phyloP scores from a whole-genome alignment of 345 rosid genomes.

The Mallotus nudiflorus region DNA sequence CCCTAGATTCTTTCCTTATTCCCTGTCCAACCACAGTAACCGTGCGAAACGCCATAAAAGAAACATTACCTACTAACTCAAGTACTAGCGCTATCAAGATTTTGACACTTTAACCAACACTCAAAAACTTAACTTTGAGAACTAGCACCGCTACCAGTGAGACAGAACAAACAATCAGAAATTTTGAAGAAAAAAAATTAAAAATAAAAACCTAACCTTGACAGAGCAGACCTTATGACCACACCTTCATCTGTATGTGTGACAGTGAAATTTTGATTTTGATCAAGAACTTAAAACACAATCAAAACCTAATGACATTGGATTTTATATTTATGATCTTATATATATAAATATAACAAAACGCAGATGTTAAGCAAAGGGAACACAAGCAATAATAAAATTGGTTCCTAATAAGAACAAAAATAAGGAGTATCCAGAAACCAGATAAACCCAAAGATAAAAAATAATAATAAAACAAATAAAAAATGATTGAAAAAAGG shows the following conservation, averaged over 20 bases:
- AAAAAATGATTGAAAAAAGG: background rate
- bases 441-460: slow-evolving; percentile 21
- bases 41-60: slow-evolving; percentile 21
- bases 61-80: slow-evolving; percentile 32
- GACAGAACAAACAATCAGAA: background rate
- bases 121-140: slow-evolving; percentile 17
- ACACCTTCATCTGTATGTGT: slow-evolving; percentile 15
- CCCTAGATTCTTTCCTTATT: slow-evolving; percentile 5
- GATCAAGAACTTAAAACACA: background rate
- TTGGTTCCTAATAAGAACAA: slow-evolving; percentile 33
- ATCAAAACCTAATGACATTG: background rate
- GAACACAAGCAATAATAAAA: slow-evolving; percentile 7
- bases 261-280: background rate
- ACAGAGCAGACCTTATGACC: slow-evolving; percentile 16
- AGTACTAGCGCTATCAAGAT: slow-evolving; percentile 22
- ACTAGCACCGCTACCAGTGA: background rate
- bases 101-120: slow-evolving; percentile 39
- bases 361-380: slow-evolving; percentile 18
- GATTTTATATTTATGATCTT: background rate
- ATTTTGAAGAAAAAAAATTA: background rate
- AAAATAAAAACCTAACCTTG: slow-evolving; percentile 23
- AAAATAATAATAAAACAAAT: slow-evolving; percentile 13
- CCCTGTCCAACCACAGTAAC: slow-evolving; percentile 18
- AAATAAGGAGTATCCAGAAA: slow-evolving; percentile 31
- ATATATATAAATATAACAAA: too few species aligned